These are phyloP conservation scores for Tylopilus rubrobrunneus DNA, from an alignment of 768 basidiomycete species.

Conservation along the genomic window DNA sequence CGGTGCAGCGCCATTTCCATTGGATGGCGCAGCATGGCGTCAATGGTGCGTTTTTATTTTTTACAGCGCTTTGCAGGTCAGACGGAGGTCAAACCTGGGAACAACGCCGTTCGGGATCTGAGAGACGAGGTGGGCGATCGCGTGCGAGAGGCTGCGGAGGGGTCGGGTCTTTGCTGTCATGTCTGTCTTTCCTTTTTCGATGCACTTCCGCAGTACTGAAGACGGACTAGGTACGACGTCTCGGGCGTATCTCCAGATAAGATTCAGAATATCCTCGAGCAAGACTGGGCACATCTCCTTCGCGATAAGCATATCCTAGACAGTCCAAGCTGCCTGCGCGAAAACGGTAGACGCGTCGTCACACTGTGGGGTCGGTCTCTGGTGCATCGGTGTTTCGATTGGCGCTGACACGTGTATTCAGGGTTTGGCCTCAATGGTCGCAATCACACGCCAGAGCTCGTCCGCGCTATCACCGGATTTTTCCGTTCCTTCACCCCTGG, in stretches of 20 bases:
- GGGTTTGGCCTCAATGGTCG: constrained; percentile 67
- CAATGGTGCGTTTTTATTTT: constrained; percentile 79
- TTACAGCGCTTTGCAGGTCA: constrained; percentile 74
- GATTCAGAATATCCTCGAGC: constrained; percentile 61
- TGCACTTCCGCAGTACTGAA: not conserved
- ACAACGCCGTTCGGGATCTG: constrained; percentile 54
- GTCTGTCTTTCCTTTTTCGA: constrained; percentile 38
- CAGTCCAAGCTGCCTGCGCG: constrained; percentile 69
- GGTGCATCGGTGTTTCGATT: not conserved
- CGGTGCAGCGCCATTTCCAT: constrained; percentile 52
- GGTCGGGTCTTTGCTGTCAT: constrained; percentile 83
- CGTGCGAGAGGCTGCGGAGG: constrained; percentile 73
- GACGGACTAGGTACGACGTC: constrained; percentile 67
- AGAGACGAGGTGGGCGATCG: constrained; percentile 72
- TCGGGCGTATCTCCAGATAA: constrained; percentile 70
- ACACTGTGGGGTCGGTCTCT: constrained; percentile 59
- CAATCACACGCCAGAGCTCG: constrained; percentile 57
- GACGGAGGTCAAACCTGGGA: constrained; percentile 52
- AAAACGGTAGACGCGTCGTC: constrained; percentile 67
- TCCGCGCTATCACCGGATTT: constrained; percentile 51
- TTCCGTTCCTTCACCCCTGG: constrained; percentile 63
- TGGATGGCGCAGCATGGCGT: constrained; percentile 85
- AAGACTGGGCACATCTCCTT: constrained; percentile 74
- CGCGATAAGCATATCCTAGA: constrained; percentile 57
- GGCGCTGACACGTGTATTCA: constrained; percentile 19